Evolutionary conservation across 148 eudicot species (phyloP), one percentile per base, ranked within the genome.

Genomic region (Arctostaphylos glauca): DNA sequence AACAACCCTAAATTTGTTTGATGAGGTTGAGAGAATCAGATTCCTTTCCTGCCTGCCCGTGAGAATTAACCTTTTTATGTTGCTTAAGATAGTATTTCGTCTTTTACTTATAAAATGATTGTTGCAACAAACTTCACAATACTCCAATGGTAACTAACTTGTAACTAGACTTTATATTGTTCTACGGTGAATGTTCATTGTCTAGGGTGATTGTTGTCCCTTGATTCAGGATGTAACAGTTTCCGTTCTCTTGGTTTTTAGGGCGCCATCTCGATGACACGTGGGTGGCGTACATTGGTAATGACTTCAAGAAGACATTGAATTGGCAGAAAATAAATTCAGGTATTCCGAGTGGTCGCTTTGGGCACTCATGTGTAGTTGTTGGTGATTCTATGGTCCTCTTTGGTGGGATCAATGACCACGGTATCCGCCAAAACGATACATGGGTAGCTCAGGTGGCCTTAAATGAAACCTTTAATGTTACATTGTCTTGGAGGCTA

Each of bases 241-340:
- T 23, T 73, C 55, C 53, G 58, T 50, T 74, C 46, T 64, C 87
- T 85, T 80, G 19, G 15, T 80, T 88, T 88, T 79, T 87, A 97
- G 99, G 99, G 46, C 93, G 98, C 77, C 99, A 97, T 87, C 98
- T 92, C 60, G 99, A 97, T 84, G 99, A 97, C 86, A 97, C 99
- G 75, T 97, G 99, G 99, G 90, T 90, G n/a, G 98, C 97, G 47
- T 84, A 87, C 78, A 85, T 89, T 78, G 92, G 94, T 43, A 78
- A 88, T 55, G 95, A 89, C 85, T 79, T 84, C 4, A 90, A 78
- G 77, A 89, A 79, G 70, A 86, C 81, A 75, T 60, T 88, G 64
- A 90, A 85, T 46, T 97, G 99, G 99, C 94, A 97, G 82, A 92
- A 89, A 85, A 88, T 88, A 5, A 77, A 82, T 54, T 86, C 97